These are phyloP conservation scores for Chalciporus sphaerocephalus DNA, from an alignment of 768 basidiomycete species.

Conservation along the genomic window DNA sequence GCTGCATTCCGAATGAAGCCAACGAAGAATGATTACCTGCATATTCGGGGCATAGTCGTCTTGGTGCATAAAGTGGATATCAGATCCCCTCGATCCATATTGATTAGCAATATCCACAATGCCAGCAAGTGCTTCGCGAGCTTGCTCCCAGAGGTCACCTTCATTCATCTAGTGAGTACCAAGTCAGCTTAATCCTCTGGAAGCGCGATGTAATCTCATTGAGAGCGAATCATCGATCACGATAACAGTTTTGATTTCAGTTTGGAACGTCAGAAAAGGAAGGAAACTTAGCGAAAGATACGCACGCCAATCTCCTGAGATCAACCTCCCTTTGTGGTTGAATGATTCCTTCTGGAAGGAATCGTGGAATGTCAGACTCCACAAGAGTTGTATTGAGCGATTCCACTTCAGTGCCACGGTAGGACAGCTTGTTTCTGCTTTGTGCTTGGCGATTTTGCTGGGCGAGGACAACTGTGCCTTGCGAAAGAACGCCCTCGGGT, in stretches of 20 bases:
- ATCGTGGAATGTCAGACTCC: constrained; percentile 27
- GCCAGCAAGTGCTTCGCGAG: constrained; percentile 40
- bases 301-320: constrained; percentile 26
- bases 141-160: constrained; percentile 36
- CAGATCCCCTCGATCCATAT: constrained; percentile 37
- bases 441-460: constrained; percentile 14
- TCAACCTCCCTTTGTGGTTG: constrained; percentile 19
- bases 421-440: neutral
- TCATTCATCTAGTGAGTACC: constrained; percentile 34
- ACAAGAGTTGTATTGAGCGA: constrained; percentile 25
- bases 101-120: constrained; percentile 35
- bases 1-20: neutral
- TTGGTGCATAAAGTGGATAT: constrained; percentile 41
- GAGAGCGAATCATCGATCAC: constrained; percentile 41
- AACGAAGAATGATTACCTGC: constrained; percentile 11
- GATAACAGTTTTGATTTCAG: constrained; percentile 41
- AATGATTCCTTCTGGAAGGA: constrained; percentile 13
- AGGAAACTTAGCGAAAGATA: neutral
- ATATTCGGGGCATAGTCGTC: constrained; percentile 28
- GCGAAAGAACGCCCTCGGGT: constrained; percentile 12
- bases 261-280: constrained; percentile 9
- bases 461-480: constrained; percentile 31
- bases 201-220: constrained; percentile 9
- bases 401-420: constrained; percentile 13
- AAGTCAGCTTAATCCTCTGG: neutral